Evolutionary conservation across 768 basidiomycete species (phyloP).

Genomic region (Rhodocollybia butyracea): DNA sequence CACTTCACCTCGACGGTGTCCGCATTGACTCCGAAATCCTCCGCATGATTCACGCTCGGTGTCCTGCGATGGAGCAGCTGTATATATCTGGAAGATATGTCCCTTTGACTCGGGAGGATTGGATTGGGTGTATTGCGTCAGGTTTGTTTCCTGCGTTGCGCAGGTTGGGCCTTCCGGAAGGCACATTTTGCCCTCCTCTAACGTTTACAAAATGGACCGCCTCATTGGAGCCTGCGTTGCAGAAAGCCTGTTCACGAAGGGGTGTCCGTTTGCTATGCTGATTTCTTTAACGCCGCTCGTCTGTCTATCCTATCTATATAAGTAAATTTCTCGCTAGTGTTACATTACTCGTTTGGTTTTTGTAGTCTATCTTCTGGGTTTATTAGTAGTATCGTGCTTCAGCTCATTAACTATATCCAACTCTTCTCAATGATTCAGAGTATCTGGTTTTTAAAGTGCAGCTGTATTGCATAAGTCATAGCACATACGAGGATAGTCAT

Average conservation of each 20-base stretch:
- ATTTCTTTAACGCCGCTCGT: no score
- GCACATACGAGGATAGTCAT: neutral
- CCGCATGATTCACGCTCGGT: constrained; percentile 28
- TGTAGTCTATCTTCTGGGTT: no score
- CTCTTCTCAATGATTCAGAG: no score
- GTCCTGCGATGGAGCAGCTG: constrained; percentile 36
- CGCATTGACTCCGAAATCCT: constrained; percentile 35
- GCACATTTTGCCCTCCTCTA: constrained; percentile 37
- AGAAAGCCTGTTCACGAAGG: constrained; percentile 18
- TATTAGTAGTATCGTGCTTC: no score
- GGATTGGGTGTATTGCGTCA: constrained; percentile 36
- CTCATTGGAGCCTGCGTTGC: constrained; percentile 13
- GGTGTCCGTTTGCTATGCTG: constrained; percentile 10
- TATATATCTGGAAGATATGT: constrained; percentile 36
- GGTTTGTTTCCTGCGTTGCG: constrained; percentile 31
- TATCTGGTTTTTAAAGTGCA: neutral
- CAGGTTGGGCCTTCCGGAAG: constrained; percentile 33
- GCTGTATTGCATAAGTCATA: neutral
- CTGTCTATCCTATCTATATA: no score
- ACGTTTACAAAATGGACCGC: constrained; percentile 36
- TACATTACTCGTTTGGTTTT: neutral
- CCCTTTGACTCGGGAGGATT: constrained; percentile 35
- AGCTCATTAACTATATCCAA: no score
- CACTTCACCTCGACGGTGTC: constrained; percentile 39
- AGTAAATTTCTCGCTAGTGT: neutral